phyloP scores from a whole-genome alignment of 2,329 filamentous ascomycete species.

The Penicillium sp. region DNA sequence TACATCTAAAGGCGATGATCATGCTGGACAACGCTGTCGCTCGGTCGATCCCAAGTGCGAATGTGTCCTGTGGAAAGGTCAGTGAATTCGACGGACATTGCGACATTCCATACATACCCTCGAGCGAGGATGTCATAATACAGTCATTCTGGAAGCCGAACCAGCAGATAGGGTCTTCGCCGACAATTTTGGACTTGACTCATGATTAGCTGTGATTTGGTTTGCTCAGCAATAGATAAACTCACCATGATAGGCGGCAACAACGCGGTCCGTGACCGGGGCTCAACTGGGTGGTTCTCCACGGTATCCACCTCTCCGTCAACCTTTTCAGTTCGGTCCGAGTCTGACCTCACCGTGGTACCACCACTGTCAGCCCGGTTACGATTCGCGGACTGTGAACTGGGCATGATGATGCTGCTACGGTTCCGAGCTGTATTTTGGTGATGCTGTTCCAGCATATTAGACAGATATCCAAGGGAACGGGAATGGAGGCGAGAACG shows the following conservation, averaged over 20 bases:
- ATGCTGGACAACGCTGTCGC: slow-evolving; percentile 33
- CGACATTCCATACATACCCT: slow-evolving; percentile 56
- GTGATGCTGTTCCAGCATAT: slow-evolving; percentile 26
- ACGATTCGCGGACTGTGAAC: slow-evolving; percentile 45
- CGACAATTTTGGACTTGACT: slow-evolving; percentile 69
- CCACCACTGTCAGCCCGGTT: slow-evolving; percentile 59
- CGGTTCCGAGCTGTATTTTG: slow-evolving; percentile 38
- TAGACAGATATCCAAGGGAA: slow-evolving; percentile 4
- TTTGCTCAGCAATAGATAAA: slow-evolving; percentile 7
- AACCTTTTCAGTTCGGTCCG: slow-evolving; percentile 53
- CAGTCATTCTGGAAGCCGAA: slow-evolving; percentile 89
- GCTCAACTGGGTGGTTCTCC: slow-evolving; percentile 74
- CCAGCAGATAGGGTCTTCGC: slow-evolving; percentile 83
- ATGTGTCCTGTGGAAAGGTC: slow-evolving; percentile 58
- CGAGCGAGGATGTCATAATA: slow-evolving; percentile 87
- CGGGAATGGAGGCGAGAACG: slow-evolving; percentile 35
- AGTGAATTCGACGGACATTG: background rate
- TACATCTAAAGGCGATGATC: slow-evolving; percentile 16
- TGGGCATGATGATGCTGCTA: slow-evolving; percentile 32
- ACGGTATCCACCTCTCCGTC: slow-evolving; percentile 52
- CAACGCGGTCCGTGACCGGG: slow-evolving; percentile 76
- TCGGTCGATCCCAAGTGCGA: slow-evolving; percentile 67
- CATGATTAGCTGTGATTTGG: slow-evolving; percentile 9
- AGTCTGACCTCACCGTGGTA: slow-evolving; percentile 65
- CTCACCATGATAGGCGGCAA: slow-evolving; percentile 84